Evolutionary conservation across 225 moss, liverwort and hornwort species (phyloP).

Genomic region (Takakia lepidozioides): DNA sequence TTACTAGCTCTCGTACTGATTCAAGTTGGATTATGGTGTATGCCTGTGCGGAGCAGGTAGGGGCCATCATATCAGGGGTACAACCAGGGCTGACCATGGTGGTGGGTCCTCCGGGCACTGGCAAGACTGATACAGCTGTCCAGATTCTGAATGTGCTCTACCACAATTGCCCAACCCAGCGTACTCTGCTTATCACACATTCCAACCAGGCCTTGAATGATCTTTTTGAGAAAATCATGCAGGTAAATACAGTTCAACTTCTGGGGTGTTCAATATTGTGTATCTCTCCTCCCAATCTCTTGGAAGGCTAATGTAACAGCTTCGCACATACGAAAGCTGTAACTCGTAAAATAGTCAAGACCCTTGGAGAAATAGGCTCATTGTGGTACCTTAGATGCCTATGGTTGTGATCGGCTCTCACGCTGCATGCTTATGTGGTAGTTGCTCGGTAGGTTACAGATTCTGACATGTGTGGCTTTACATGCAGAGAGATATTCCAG

Average conservation of each 20-base stretch:
- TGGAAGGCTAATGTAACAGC: no score
- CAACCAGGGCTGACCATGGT: slow-evolving; percentile 96
- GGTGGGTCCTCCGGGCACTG: slow-evolving; percentile 97
- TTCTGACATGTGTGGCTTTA: background rate
- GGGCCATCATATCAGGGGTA: slow-evolving; percentile 90
- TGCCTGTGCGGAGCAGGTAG: slow-evolving; percentile 27
- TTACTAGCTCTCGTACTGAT: no score
- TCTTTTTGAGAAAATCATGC: slow-evolving; percentile 98
- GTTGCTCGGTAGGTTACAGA: background rate
- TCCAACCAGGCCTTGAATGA: slow-evolving; percentile 99
- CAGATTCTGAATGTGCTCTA: slow-evolving; percentile 93
- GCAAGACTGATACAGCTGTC: slow-evolving; percentile 99
- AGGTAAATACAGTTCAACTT: no score
- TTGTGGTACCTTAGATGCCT: no score
- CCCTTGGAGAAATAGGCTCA: no score
- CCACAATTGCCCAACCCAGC: slow-evolving; percentile 89
- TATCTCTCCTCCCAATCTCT: no score
- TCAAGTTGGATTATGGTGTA: no score
- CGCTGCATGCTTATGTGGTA: no score
- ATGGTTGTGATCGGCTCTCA: no score
- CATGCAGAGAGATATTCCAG: slow-evolving; percentile 84
- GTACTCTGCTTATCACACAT: slow-evolving; percentile 92
- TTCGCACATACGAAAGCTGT: no score
- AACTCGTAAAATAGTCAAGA: no score
- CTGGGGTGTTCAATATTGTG: no score